A percentile compares a stretch with the other conserved stretches of the same genome.
These are phyloP conservation scores for Aspergillus oerlinghausenensis DNA, from an alignment of 2,329 filamentous ascomycete genomes.

Conservation along the genomic window DNA sequence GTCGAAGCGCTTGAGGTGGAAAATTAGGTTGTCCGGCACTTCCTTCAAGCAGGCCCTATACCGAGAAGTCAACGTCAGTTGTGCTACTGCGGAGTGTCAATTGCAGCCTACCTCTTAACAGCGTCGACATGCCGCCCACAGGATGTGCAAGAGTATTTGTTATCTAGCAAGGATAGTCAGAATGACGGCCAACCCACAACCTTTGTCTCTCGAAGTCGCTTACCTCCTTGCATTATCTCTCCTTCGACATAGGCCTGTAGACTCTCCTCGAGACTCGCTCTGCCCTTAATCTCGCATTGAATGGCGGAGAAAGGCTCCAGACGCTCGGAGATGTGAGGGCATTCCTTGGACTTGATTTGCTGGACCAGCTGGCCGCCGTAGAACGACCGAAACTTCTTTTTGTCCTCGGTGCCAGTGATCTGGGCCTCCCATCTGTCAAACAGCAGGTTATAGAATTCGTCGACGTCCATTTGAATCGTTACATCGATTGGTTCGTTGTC, in stretches of 20 bases:
- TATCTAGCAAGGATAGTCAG: constrained; percentile 54
- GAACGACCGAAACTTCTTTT: constrained; percentile 70
- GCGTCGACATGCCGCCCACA: constrained; percentile 89
- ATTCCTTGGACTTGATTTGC: constrained; percentile 93
- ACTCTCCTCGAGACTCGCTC: constrained; percentile 76
- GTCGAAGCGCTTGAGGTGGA: constrained; percentile 70
- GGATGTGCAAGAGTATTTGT: constrained; percentile 94
- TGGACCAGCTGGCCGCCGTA: constrained; percentile 90
- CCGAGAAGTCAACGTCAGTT: constrained; percentile 10
- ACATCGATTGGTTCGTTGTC: constrained; percentile 81
- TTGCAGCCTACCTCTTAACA: constrained; percentile 64
- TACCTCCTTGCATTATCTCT: constrained; percentile 88
- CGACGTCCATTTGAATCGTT: constrained; percentile 92
- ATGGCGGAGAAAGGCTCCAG: constrained; percentile 90
- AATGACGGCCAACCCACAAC: background rate
- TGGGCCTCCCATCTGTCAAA: constrained; percentile 89
- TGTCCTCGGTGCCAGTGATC: constrained; percentile 62
- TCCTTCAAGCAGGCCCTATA: constrained; percentile 80
- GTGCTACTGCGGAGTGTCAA: background rate
- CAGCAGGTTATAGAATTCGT: constrained; percentile 92
- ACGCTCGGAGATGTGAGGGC: constrained; percentile 84
- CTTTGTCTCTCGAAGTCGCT: constrained; percentile 19
- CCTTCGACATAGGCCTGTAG: constrained; percentile 93
- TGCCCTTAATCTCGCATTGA: constrained; percentile 94
- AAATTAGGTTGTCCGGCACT: constrained; percentile 88